phyloP scores from a whole-genome alignment of 495 filamentous ascomycete species.

The Tuber borchii region DNA sequence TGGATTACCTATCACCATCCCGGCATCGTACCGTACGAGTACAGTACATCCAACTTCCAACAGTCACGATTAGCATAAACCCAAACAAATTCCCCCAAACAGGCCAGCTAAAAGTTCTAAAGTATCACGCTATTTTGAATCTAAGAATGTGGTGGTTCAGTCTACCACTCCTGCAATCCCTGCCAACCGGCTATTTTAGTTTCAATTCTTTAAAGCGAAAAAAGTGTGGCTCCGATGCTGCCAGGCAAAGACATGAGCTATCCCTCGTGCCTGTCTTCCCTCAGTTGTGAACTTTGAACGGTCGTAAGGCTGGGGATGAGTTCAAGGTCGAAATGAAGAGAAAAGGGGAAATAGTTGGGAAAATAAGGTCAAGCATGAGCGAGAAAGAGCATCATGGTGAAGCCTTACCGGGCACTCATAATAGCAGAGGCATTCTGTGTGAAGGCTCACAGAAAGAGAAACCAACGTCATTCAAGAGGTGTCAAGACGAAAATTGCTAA shows the following conservation, averaged over 20 bases:
- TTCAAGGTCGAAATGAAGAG: not conserved
- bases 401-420: not conserved
- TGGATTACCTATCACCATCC: conserved; percentile 17
- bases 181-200: conserved; percentile 33
- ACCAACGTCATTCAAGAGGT: too few species aligned
- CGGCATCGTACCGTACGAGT: not conserved
- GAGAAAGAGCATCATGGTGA: not conserved
- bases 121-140: not conserved
- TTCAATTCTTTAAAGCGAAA: not conserved
- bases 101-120: not conserved
- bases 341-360: not conserved
- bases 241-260: not conserved
- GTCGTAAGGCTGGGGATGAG: not conserved
- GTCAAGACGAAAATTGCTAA: not conserved
- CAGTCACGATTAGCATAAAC: not conserved
- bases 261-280: not conserved
- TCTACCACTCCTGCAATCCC: conserved; percentile 16
- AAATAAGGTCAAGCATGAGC: not conserved
- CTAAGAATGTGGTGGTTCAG: not conserved
- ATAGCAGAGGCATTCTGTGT: too few species aligned
- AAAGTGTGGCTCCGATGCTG: not conserved
- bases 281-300: not conserved
- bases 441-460: too few species aligned
- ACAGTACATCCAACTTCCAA: not conserved
- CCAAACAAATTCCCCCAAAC: not conserved